Evolutionary conservation across 108 stramenopile genomes (phyloP), one percentile per base, ranked within the genome.

Genomic region (Hondaea fermentalgiana): DNA sequence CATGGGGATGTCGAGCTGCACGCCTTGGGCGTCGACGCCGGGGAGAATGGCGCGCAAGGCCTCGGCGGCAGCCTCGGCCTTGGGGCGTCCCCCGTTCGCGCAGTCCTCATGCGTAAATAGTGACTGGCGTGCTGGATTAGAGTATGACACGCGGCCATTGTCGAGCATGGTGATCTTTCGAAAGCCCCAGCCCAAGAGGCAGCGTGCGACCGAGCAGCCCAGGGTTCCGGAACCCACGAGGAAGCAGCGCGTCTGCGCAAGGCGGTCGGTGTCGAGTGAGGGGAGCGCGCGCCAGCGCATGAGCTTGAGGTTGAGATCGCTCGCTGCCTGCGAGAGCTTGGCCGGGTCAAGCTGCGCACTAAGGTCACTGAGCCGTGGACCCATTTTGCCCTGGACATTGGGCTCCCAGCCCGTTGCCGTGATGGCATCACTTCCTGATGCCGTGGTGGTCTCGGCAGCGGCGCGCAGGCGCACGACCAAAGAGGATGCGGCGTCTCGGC

Each of bases 231-330:
- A 97, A 6, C 99, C 99, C 29, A 99, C 60, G 44, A 99, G 88
- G 60, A 99, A 91, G 14, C 98, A 97, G 88, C 93, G 94, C 58
- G 96, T 94, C 29, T 92, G 60, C 58, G 92, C 93, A 60, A 99
- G 90, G 49, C 87, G 83, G 6, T 96, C 95, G n/a, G 97, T 93
- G 90, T 99, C 92, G 8, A 99, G 93, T 25, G 90, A 91, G 4
- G 99, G 99, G 60, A 97, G 90, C 89, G 96, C 95, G 25, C 98
- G 92, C 99, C 99, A 99, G 72, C 98, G 97, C 99, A 99, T 99
- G 55, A 99, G 93, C 88, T 96, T 94, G 23, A 99, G 90, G 93
- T 99, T 99, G 88, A 99, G 91, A 87, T 97, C 96, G 42, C 96
- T 96, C 14, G 97, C 97, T 72, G 97, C 96, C 58, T 95, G 90